Evolutionary conservation across 2,329 filamentous ascomycete genomes (phyloP).

Genomic region (Epicoccum sorghinum): DNA sequence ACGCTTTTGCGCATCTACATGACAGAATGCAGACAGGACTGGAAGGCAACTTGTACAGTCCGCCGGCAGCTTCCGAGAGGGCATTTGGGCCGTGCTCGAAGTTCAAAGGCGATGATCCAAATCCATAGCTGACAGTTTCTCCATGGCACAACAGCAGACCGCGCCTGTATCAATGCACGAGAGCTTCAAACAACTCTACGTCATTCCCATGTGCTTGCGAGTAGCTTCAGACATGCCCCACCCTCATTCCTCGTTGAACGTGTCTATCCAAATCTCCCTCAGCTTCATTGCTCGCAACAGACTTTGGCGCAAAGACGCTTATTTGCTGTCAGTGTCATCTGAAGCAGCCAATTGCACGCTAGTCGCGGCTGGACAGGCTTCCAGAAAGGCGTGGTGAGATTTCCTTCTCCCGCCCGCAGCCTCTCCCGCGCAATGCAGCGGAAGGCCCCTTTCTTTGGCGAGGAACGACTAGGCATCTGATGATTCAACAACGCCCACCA

Average conservation of each 20-base stretch:
- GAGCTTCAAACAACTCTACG: conserved; percentile 2
- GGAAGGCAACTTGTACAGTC: not conserved
- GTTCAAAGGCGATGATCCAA: not conserved
- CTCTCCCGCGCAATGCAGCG: conserved; percentile 13
- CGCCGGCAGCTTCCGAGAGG: not conserved
- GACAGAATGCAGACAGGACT: not conserved
- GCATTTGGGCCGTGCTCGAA: not conserved
- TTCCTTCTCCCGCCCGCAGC: conserved; percentile 5
- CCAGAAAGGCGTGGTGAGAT: conserved; percentile 2
- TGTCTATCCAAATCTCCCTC: conserved; percentile 15
- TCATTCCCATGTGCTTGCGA: conserved; percentile 5
- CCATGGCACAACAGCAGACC: conserved; percentile 15
- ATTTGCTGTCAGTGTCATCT: conserved; percentile 6
- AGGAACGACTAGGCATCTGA: not conserved
- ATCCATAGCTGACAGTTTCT: conserved; percentile 14
- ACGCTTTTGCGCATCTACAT: too few relatives aligned
- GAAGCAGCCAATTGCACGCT: conserved; percentile 11
- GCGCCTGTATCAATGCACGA: not conserved
- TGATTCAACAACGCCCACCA: conserved; percentile 3
- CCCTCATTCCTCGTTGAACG: conserved; percentile 12
- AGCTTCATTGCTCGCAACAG: conserved; percentile 13
- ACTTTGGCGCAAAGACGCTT: conserved; percentile 2
- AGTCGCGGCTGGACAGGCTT: conserved; percentile 8
- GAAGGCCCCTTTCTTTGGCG: conserved; percentile 5
- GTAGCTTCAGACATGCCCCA: conserved; percentile 16